Percentiles rank a stretch among this genome's conserved stretches.
These are phyloP conservation scores for Poa annua DNA, from an alignment of 176 grass and related monocot species.

Conservation along the genomic window DNA sequence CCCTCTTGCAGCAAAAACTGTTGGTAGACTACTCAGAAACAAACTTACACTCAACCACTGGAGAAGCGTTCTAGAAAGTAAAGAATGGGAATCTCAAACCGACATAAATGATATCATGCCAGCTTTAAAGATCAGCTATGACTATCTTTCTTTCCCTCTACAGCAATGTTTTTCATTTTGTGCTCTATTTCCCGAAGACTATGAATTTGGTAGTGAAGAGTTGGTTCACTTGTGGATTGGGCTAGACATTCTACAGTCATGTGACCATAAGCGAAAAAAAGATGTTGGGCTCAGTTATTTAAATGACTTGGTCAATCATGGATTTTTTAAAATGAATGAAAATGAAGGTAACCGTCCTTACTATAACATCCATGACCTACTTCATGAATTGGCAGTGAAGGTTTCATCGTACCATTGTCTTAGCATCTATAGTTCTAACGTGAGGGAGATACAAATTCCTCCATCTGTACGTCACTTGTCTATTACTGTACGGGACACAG, in stretches of 20 bases:
- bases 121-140: conserved; percentile 49
- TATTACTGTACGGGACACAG: neutral
- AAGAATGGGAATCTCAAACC: conserved; percentile 26
- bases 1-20: neutral
- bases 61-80: conserved; percentile 25
- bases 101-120: conserved; percentile 36
- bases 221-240: conserved; percentile 44
- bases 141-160: conserved; percentile 28
- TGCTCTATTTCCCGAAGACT: conserved; percentile 36
- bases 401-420: conserved; percentile 39
- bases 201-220: neutral
- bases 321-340: conserved; percentile 4
- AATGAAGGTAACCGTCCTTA: rapidly evolving
- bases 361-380: conserved; percentile 23
- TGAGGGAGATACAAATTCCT: neutral
- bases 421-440: neutral
- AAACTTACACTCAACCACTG: conserved; percentile 1
- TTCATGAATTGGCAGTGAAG: conserved; percentile 22
- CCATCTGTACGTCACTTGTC: conserved; percentile 28
- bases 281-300: neutral
- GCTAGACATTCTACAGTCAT: conserved; percentile 2
- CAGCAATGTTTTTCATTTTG: conserved; percentile 35
- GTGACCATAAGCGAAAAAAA: neutral
- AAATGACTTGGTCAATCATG: neutral
- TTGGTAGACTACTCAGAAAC: neutral